Conservation (phyloP, 768 basidiomycete genomes). For the Phylloporus scabripes region DNA sequence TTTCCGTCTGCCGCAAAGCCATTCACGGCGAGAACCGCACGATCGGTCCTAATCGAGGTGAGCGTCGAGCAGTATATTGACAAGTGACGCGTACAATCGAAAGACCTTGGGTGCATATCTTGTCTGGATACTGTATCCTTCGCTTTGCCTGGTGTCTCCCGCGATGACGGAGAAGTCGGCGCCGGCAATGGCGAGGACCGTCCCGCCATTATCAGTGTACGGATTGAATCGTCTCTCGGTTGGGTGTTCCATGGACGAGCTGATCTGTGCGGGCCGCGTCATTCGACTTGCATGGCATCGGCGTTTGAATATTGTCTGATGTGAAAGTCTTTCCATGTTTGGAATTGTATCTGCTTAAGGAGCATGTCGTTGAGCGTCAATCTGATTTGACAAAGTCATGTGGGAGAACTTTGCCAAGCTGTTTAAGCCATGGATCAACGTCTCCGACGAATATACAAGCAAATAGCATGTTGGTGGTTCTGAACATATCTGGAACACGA, state of each 20-base stretch:
- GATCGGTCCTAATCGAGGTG: slow-evolving; percentile 63
- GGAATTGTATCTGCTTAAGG: no score
- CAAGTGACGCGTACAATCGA: slow-evolving; percentile 59
- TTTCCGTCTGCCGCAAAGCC: slow-evolving; percentile 98
- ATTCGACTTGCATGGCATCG: no score
- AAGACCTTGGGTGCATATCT: slow-evolving; percentile 96
- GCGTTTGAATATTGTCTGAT: not conserved
- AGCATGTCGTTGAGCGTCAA: no score
- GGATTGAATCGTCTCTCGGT: slow-evolving; percentile 75
- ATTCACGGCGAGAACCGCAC: slow-evolving; percentile 89
- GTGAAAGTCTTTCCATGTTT: not conserved
- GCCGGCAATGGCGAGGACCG: slow-evolving; percentile 94
- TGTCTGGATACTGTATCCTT: slow-evolving; percentile 98
- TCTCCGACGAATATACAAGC: slow-evolving; percentile 87
- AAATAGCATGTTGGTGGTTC: slow-evolving; percentile 65
- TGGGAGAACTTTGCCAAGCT: no score
- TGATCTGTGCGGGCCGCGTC: slow-evolving; percentile 29
- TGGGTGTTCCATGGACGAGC: slow-evolving; percentile 30
- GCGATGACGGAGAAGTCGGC: slow-evolving; percentile 92
- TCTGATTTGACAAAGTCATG: no score
- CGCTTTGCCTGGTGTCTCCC: slow-evolving; percentile 93
- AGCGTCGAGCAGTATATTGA: not conserved
- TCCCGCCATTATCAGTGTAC: slow-evolving; percentile 91
- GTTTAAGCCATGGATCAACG: slow-evolving; percentile 96
- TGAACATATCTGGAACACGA: not conserved